phyloP scores from a whole-genome alignment of 75 land plant species.

The Pinus taeda region DNA sequence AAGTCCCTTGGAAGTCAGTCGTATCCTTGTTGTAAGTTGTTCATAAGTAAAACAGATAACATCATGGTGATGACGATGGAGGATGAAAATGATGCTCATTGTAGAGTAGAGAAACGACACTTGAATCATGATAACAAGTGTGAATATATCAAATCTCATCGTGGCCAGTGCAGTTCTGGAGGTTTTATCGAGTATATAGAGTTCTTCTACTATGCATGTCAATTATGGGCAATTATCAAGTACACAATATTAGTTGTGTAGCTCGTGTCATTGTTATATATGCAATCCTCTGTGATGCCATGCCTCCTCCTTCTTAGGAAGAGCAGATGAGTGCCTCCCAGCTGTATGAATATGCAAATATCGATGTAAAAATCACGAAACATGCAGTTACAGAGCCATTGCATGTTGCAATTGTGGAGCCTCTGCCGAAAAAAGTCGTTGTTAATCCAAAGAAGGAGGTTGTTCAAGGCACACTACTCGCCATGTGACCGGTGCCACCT shows the following conservation, averaged over 20 bases:
- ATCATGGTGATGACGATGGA: not conserved
- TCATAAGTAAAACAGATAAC: not conserved
- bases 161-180: conserved; percentile 33
- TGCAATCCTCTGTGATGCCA: not conserved
- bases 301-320: too few relatives aligned
- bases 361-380: too few relatives aligned
- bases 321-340: too few relatives aligned
- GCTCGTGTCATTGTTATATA: conserved; percentile 55
- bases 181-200: conserved; percentile 56
- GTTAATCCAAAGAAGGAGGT: too few relatives aligned
- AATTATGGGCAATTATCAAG: conserved; percentile 20
- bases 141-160: conserved; percentile 30
- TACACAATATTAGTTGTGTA: conserved; percentile 25
- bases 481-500: too few relatives aligned
- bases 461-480: too few relatives aligned
- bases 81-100: not conserved
- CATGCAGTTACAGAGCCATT: too few relatives aligned
- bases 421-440: too few relatives aligned
- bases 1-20: not conserved
- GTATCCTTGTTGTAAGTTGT: not conserved
- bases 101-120: conserved; percentile 23
- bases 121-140: conserved; percentile 31
- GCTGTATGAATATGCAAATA: too few relatives aligned
- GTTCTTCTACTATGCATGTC: conserved; percentile 62
- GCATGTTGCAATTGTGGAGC: too few relatives aligned